Evolutionary conservation across 2,329 filamentous ascomycete species (phyloP).

Genomic region (Aspergillus persii): DNA sequence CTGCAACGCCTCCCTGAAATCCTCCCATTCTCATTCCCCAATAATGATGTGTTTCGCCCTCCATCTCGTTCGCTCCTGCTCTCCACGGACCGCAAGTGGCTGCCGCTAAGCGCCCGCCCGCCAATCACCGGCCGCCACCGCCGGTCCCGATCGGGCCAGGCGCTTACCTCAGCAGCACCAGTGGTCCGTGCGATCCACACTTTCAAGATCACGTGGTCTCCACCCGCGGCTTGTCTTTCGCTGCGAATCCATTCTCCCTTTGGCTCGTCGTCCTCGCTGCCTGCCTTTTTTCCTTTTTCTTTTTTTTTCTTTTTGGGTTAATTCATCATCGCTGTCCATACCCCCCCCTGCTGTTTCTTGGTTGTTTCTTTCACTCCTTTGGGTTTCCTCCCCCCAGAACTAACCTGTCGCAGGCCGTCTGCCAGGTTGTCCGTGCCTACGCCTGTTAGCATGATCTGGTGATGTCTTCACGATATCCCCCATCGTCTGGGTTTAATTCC

Average conservation of each 20-base stretch:
- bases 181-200: conserved; percentile 20
- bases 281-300: not conserved
- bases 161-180: conserved; percentile 16
- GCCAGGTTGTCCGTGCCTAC: conserved; percentile 18
- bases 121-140: conserved; percentile 11
- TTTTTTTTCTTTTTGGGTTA: not conserved
- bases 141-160: conserved; percentile 11
- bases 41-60: not conserved
- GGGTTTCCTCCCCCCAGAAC: conserved; percentile 20
- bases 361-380: not conserved
- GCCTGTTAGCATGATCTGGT: conserved; percentile 39
- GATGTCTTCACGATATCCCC: conserved; percentile 60
- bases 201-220: conserved; percentile 25
- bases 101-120: conserved; percentile 11
- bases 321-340: no score
- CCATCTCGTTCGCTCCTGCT: conserved; percentile 1
- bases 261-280: not conserved
- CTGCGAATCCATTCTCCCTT: conserved; percentile 11
- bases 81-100: conserved; percentile 6
- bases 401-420: conserved; percentile 32
- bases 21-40: no score
- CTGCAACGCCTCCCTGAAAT: no score
- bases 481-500: conserved; percentile 61
- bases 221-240: conserved; percentile 15
- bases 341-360: no score